Evolutionary conservation across 2,329 filamentous ascomycete genomes (phyloP).

Genomic region (Fusarium sterilihyphosum): DNA sequence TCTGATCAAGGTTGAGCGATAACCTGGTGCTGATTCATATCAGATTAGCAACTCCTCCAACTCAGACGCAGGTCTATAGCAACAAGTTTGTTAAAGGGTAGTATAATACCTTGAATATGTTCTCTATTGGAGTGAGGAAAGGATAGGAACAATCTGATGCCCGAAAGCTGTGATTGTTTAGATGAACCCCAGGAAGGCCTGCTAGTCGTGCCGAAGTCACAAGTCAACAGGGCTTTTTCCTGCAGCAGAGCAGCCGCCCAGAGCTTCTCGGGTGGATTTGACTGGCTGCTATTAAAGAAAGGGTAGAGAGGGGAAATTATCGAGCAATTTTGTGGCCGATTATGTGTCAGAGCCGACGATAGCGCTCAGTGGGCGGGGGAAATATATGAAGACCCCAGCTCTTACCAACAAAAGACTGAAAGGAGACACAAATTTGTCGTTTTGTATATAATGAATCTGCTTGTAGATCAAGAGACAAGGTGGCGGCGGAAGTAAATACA

Average conservation of each 20-base stretch:
- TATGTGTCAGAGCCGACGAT: slow-evolving; percentile 28
- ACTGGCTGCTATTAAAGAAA: slow-evolving; percentile 16
- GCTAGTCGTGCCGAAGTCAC: slow-evolving; percentile 20
- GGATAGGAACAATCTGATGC: neutral
- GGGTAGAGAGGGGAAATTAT: slow-evolving; percentile 11
- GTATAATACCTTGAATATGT: slow-evolving; percentile 14
- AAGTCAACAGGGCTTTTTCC: slow-evolving; percentile 22
- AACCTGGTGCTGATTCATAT: neutral
- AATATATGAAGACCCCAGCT: neutral
- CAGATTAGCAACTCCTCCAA: slow-evolving; percentile 9
- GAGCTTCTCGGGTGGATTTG: slow-evolving; percentile 10
- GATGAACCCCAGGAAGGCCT: slow-evolving; percentile 1
- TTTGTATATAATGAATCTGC: neutral
- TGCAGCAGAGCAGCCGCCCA: slow-evolving; percentile 17
- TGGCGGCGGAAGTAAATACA: slow-evolving; percentile 20
- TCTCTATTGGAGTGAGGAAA: neutral
- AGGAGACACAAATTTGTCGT: neutral
- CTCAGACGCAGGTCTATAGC: neutral
- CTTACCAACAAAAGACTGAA: neutral
- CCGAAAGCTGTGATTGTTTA: neutral
- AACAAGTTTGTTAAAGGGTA: neutral
- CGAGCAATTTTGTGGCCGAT: slow-evolving; percentile 30
- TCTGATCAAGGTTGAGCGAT: neutral
- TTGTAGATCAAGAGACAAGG: neutral
- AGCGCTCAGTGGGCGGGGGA: slow-evolving; percentile 20